Percentiles rank a stretch among this genome's conserved stretches.
These are phyloP conservation scores for Botryotinia globosa DNA, from an alignment of 2,329 filamentous ascomycete genomes.

Conservation along the genomic window DNA sequence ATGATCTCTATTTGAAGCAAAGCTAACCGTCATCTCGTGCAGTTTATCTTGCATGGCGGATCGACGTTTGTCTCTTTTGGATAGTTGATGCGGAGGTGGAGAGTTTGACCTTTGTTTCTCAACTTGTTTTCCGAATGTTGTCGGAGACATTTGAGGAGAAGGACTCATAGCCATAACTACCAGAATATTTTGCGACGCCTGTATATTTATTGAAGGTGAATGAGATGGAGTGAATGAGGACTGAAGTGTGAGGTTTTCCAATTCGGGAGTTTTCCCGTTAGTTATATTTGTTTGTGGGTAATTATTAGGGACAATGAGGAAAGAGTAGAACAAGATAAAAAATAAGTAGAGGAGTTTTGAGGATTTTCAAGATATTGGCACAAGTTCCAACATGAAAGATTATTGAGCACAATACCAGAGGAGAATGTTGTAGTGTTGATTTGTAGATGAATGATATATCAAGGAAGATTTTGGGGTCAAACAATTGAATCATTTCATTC, in stretches of 20 bases:
- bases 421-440: background rate
- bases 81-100: slow-evolving; percentile 42
- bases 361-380: slow-evolving; percentile 1
- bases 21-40: slow-evolving; percentile 70
- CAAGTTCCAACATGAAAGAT: background rate
- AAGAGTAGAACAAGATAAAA: slow-evolving; percentile 9
- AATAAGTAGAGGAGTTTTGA: slow-evolving; percentile 8
- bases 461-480: background rate
- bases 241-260: background rate
- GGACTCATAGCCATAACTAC: slow-evolving; percentile 34
- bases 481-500: background rate
- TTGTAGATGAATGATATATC: background rate
- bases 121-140: slow-evolving; percentile 30
- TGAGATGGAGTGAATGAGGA: background rate
- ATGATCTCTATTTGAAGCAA: slow-evolving; percentile 75
- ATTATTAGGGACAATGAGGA: background rate
- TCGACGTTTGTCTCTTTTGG: slow-evolving; percentile 88
- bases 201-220: background rate
- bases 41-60: slow-evolving; percentile 79
- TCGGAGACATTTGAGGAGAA: slow-evolving; percentile 36
- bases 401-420: background rate
- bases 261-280: background rate
- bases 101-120: slow-evolving; percentile 37
- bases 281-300: background rate
- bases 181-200: background rate